Percentiles rank a stretch among this genome's conserved stretches.
Evolutionary conservation across 2,329 filamentous ascomycete species (phyloP).

Genomic region (Ceratocystis eucalypticola): DNA sequence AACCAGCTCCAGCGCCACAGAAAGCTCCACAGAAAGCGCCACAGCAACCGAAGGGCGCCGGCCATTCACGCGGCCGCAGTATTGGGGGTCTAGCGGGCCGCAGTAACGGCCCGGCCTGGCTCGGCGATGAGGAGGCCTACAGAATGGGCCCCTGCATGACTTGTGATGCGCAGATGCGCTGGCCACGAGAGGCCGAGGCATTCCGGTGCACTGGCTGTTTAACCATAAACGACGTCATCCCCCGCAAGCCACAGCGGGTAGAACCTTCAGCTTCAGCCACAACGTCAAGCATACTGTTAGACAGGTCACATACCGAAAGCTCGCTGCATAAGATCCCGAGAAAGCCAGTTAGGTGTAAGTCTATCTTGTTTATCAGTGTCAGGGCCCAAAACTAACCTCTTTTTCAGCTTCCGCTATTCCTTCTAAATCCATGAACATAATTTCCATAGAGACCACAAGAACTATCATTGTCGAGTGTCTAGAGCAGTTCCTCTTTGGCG

Average conservation of each 20-base stretch:
- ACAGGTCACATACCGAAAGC: neutral
- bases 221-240: slow-evolving; percentile 64
- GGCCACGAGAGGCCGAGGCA: slow-evolving; percentile 57
- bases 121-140: slow-evolving; percentile 40
- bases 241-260: slow-evolving; percentile 14
- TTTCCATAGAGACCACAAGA: neutral
- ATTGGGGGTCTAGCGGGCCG: neutral
- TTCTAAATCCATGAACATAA: neutral
- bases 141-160: slow-evolving; percentile 69
- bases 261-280: neutral
- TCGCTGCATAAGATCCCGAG: slow-evolving; percentile 11
- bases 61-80: neutral
- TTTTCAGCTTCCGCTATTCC: neutral
- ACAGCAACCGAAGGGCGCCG: neutral
- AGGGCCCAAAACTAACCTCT: neutral
- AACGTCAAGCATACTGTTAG: neutral
- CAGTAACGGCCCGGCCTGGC: neutral
- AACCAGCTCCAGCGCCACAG: neutral
- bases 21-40: neutral
- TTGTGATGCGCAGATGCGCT: slow-evolving; percentile 66
- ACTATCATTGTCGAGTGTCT: slow-evolving; percentile 3
- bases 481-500: slow-evolving; percentile 1
- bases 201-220: slow-evolving; percentile 76
- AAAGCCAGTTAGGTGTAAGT: neutral
- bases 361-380: neutral